Evolutionary conservation across 2,329 filamentous ascomycete genomes (phyloP).

Genomic region (Clarireedia hainanense): DNA sequence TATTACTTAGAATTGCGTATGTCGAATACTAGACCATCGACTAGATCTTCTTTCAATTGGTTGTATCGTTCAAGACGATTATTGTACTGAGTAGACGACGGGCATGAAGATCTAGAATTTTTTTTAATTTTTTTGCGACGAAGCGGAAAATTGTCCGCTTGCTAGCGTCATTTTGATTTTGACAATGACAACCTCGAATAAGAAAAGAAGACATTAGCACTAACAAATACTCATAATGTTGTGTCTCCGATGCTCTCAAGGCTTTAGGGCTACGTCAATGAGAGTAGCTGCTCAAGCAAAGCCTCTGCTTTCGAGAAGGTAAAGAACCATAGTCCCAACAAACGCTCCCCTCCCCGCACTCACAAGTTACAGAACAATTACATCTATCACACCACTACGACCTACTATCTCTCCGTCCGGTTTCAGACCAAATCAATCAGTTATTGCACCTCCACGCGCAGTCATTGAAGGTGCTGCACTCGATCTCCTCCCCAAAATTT

Average conservation of each 20-base stretch:
- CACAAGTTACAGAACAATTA: constrained; percentile 23
- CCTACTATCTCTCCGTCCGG: constrained; percentile 21
- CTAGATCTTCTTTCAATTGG: no score
- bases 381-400: constrained; percentile 24
- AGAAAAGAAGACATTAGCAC: not conserved
- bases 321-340: not conserved
- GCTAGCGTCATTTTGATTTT: constrained; percentile 15
- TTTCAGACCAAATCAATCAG: constrained; percentile 9
- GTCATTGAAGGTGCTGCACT: constrained; percentile 9
- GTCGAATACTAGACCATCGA: no score
- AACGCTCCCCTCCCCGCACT: not conserved
- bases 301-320: constrained; percentile 18
- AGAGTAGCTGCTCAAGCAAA: constrained; percentile 5
- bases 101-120: constrained; percentile 3
- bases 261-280: constrained; percentile 16
- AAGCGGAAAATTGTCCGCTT: constrained; percentile 17
- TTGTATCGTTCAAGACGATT: not conserved
- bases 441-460: not conserved
- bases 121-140: constrained; percentile 9
- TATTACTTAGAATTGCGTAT: not conserved
- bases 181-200: constrained; percentile 7
- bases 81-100: not conserved
- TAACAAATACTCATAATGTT: constrained; percentile 20
- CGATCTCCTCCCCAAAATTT: constrained; percentile 27
- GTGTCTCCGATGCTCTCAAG: constrained; percentile 23